phyloP scores from a whole-genome alignment of 73 alveolate species.

The Paramecium sonneborni region DNA sequence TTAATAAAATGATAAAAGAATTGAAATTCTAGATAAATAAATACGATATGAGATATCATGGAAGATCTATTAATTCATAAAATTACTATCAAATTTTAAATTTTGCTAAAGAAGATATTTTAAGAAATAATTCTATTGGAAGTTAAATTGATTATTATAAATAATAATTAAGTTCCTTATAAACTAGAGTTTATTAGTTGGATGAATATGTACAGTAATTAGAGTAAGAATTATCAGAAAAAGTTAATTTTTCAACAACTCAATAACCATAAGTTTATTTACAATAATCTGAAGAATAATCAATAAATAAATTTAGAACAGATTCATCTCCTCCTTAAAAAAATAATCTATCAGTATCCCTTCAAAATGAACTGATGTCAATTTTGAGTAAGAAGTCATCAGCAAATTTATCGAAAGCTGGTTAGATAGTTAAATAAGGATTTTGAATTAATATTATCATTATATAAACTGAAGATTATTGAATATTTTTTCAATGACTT shows the following conservation, averaged over 20 bases:
- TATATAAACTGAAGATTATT: not conserved
- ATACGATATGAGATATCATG: not conserved
- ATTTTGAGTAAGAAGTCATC: conserved; percentile 26
- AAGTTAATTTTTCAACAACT: not conserved
- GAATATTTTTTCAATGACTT: not conserved
- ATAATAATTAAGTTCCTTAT: not conserved
- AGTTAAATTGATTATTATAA: conserved; percentile 36
- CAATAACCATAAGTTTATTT: not conserved
- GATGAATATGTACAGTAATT: conserved; percentile 34
- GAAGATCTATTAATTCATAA: not conserved
- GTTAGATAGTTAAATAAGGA: conserved; percentile 44
- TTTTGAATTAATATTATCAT: not conserved
- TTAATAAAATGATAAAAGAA: not conserved
- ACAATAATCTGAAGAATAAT: conserved; percentile 32
- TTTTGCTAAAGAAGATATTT: conserved; percentile 13
- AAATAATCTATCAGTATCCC: not conserved
- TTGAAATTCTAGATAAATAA: not conserved
- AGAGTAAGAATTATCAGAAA: conserved; percentile 22
- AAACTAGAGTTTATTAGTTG: conserved; percentile 15
- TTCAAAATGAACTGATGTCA: conserved; percentile 5
- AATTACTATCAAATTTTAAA: not conserved
- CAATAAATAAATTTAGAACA: conserved; percentile 15
- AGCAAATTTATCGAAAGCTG: not conserved
- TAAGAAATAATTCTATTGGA: not conserved
- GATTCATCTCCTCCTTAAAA: conserved; percentile 10